Conservation (phyloP, 352 stramenopile species). For the Phytophthora hibernalis region DNA sequence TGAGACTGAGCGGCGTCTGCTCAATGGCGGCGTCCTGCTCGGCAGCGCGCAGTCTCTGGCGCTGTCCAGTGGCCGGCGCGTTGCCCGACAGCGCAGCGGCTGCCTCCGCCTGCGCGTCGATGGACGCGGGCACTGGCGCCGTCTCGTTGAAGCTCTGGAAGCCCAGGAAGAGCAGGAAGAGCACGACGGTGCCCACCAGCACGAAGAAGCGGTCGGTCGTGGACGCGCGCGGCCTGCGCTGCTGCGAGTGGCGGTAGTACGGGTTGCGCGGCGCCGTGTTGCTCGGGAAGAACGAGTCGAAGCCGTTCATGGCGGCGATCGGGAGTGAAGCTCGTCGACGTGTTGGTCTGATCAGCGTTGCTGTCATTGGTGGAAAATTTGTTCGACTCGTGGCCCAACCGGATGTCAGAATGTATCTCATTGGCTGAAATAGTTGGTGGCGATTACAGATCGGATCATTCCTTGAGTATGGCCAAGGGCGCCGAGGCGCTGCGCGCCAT, state of each 20-base stretch:
- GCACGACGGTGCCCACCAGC: conserved; percentile 67
- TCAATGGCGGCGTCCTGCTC: conserved; percentile 6
- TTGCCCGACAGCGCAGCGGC: conserved; percentile 41
- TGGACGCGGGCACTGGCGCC: conserved; percentile 18
- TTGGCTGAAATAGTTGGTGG: conserved; percentile 35
- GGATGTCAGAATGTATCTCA: not conserved
- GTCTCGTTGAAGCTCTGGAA: conserved; percentile 50
- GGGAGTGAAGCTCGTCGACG: conserved; percentile 6
- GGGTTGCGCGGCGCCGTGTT: conserved; percentile 70
- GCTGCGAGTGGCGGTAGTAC: conserved; percentile 81
- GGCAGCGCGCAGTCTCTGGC: conserved; percentile 52
- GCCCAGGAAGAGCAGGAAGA: conserved; percentile 69
- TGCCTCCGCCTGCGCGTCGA: conserved; percentile 47
- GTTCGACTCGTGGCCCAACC: conserved; percentile 11
- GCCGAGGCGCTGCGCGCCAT: conserved; percentile 56
- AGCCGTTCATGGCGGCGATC: conserved; percentile 54
- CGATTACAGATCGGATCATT: conserved; percentile 23
- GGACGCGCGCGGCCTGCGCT: conserved; percentile 30
- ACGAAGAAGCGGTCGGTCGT: conserved; percentile 69
- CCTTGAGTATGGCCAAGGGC: conserved; percentile 23
- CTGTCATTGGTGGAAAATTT: conserved; percentile 22
- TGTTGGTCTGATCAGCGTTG: conserved; percentile 13
- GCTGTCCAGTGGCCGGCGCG: conserved; percentile 5
- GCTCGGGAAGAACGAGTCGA: conserved; percentile 75
- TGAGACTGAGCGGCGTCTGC: conserved; percentile 55